phyloP scores from a whole-genome alignment of 2,329 filamentous ascomycete genomes.

The Fusarium coffeatum region DNA sequence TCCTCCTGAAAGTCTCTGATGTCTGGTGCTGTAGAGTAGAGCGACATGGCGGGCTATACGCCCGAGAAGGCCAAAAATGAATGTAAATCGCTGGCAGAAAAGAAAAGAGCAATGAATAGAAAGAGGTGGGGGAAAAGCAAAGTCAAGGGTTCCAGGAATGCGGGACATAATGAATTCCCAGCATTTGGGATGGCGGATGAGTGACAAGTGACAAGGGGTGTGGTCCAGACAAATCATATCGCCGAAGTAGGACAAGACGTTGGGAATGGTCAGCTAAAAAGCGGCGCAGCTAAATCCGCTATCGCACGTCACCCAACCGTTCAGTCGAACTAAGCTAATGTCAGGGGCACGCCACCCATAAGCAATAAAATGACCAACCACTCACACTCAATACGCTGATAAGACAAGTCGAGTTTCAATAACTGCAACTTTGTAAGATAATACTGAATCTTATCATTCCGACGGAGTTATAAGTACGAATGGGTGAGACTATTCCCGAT shows the following conservation, averaged over 20 bases:
- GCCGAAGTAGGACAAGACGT: constrained; percentile 4
- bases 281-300: constrained; percentile 26
- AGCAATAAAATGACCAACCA: background rate
- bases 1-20: constrained; percentile 61
- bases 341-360: constrained; percentile 12
- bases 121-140: constrained; percentile 10
- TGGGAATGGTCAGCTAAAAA: constrained; percentile 13
- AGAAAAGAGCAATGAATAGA: background rate
- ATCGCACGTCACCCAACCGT: constrained; percentile 21
- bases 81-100: background rate
- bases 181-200: background rate
- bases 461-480: too few species aligned
- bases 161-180: constrained; percentile 26
- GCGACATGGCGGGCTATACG: constrained; percentile 57
- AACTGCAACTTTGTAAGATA: too few species aligned
- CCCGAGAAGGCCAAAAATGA: constrained; percentile 4
- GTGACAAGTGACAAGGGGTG: constrained; percentile 11
- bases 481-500: constrained; percentile 12
- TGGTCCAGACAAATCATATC: constrained; percentile 21
- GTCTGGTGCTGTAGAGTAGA: constrained; percentile 65
- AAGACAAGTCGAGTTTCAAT: background rate
- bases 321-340: constrained; percentile 4
- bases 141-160: constrained; percentile 11
- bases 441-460: too few species aligned
- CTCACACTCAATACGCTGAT: background rate